Evolutionary conservation across 495 filamentous ascomycete genomes (phyloP), one percentile per base, ranked within the genome.

Genomic region (Penicillium paradoxum): DNA sequence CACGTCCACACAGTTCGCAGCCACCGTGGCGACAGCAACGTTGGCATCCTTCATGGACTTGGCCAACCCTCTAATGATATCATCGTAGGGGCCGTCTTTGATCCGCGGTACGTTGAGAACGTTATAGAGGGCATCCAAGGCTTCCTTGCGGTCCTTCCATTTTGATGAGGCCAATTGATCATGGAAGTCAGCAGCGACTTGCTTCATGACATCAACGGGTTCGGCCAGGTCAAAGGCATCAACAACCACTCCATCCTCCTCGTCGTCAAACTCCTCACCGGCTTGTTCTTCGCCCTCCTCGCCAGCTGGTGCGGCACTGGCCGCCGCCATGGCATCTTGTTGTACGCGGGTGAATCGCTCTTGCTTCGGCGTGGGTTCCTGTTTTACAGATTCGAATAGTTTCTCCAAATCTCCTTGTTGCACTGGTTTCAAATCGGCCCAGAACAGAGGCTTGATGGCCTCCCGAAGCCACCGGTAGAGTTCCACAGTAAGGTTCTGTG

Each of bases 31-130:
- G 38, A 97, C 93, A 7, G 89, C 88, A 61, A 99, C 85, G 62
- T 99, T 99, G 43, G 95, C 93, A 64, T 99, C 95, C 67, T 97
- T 97, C 92, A 97, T 97, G 59, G 82, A 89, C 66, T 97, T 97
- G 24, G 93, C 93, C 39, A 97, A 73, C 5, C 78, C 81, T 39
- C 85, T 80, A 38, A 88, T 81, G 61, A 96, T 83, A 55, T 97
- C 91, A 67, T 85, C 81, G 57, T 87, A 99, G 36, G 85, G 86
- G 3, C 82, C 91, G 52, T 97, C 93, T 68, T 95, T 91, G 65
- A 99, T 96, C 48, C 86, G 82, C 19, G 93, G 91, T 15, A 93
- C 84, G 63, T 97, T 96, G 48, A 95, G 70, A 8, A 81, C 76
- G 11, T 76, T 76, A 61, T 86, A 85, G 3, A 97, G 72, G 6